Conservation (phyloP, 2,329 filamentous ascomycete genomes). For the Fusarium illudens region DNA sequence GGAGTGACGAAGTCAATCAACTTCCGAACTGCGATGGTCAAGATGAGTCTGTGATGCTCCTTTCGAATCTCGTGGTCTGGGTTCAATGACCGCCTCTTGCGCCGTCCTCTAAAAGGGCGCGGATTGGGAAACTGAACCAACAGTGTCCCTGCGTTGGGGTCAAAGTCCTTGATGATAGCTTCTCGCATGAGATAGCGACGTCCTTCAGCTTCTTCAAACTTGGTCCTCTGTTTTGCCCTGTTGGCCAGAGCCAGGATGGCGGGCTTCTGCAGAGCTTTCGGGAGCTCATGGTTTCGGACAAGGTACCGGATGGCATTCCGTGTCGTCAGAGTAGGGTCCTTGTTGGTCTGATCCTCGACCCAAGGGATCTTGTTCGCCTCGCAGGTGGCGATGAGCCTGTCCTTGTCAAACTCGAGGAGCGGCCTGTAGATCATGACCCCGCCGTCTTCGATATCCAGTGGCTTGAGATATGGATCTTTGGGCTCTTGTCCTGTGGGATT, state of each 20-base stretch:
- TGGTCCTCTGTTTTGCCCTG: slow-evolving; percentile 56
- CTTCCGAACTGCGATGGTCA: slow-evolving; percentile 57
- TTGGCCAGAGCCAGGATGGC: slow-evolving; percentile 69
- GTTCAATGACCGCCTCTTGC: slow-evolving; percentile 36
- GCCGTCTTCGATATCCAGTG: slow-evolving; percentile 64
- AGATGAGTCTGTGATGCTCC: slow-evolving; percentile 53
- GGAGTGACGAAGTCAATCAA: slow-evolving; percentile 62
- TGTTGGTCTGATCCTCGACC: slow-evolving; percentile 88
- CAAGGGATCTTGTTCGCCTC: slow-evolving; percentile 71
- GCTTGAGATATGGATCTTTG: slow-evolving; percentile 46
- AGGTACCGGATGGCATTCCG: slow-evolving; percentile 84
- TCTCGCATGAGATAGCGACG: slow-evolving; percentile 61
- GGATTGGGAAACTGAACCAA: slow-evolving; percentile 54
- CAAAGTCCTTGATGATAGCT: slow-evolving; percentile 56
- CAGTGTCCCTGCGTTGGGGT: slow-evolving; percentile 58
- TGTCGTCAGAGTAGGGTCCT: slow-evolving; percentile 76
- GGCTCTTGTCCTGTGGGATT: slow-evolving; percentile 25
- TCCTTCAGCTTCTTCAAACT: slow-evolving; percentile 60
- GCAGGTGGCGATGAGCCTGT: slow-evolving; percentile 78
- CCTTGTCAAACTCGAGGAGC: slow-evolving; percentile 75
- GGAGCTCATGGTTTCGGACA: slow-evolving; percentile 66
- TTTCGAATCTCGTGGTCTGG: slow-evolving; percentile 40
- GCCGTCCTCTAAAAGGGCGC: slow-evolving; percentile 19
- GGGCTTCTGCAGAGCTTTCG: slow-evolving; percentile 72
- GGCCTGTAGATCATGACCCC: slow-evolving; percentile 75